Evolutionary conservation across 1,284 basidiomycete genomes (phyloP).

Genomic region (Xanthoconium separans): DNA sequence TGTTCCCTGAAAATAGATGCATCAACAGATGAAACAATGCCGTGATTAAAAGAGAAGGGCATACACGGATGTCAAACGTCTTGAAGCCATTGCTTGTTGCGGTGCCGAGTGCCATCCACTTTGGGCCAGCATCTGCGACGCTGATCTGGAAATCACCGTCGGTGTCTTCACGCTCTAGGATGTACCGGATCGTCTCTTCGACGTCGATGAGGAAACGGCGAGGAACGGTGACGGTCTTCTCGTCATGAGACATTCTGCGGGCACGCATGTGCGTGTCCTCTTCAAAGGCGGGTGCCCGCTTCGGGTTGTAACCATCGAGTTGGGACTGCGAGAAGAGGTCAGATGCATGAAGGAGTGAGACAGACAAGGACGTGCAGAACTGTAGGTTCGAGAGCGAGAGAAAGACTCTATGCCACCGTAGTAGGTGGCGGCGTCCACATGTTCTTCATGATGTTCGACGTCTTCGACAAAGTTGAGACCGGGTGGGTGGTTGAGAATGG

Average conservation of each 20-base stretch:
- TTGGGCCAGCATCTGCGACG: slow-evolving; percentile 95
- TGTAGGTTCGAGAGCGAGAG: slow-evolving; percentile 82
- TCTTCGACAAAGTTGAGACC: slow-evolving; percentile 70
- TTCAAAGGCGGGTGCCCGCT: slow-evolving; percentile 65
- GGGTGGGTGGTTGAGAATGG: slow-evolving; percentile 55
- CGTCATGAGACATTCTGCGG: slow-evolving; percentile 84
- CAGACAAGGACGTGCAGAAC: slow-evolving; percentile 52
- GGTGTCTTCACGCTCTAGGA: slow-evolving; percentile 97
- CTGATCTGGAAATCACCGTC: slow-evolving; percentile 97
- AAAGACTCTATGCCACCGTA: slow-evolving; percentile 77
- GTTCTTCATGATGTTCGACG: slow-evolving; percentile 46
- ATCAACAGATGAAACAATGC: slow-evolving; percentile 6
- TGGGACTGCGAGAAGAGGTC: slow-evolving; percentile 47
- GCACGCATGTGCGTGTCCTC: slow-evolving; percentile 71
- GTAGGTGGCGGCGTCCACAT: slow-evolving; percentile 77
- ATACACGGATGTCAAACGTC: slow-evolving; percentile 89
- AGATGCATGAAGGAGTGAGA: slow-evolving; percentile 4
- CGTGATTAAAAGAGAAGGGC: slow-evolving; percentile 29
- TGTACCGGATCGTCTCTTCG: slow-evolving; percentile 96
- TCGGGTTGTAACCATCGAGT: slow-evolving; percentile 64
- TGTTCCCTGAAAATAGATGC: slow-evolving; percentile 63
- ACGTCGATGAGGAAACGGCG: slow-evolving; percentile 96
- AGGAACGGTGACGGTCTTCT: slow-evolving; percentile 68
- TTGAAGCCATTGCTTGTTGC: slow-evolving; percentile 98
- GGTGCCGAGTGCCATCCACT: slow-evolving; percentile 93